phyloP scores from a whole-genome alignment of 495 filamentous ascomycete genomes.

The Podospora bellae-mahoneyi region DNA sequence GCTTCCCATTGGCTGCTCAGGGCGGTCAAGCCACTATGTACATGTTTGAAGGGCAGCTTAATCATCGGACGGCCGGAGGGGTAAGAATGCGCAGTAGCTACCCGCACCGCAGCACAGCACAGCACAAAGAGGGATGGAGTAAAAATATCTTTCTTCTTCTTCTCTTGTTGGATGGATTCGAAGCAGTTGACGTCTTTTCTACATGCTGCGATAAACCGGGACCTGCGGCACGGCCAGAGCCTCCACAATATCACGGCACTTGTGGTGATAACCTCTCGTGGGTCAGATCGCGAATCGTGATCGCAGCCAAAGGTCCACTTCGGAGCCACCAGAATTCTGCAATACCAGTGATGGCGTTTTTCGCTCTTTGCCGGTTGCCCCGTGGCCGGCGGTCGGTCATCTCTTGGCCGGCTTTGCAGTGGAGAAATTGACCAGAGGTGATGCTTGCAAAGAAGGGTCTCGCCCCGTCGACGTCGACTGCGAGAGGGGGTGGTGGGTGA shows the following conservation, averaged over 20 bases:
- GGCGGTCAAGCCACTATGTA: constrained; percentile 18
- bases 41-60: not conserved
- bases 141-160: constrained; percentile 33
- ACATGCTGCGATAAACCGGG: constrained; percentile 24
- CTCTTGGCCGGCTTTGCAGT: constrained; percentile 9
- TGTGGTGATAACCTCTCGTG: constrained; percentile 1
- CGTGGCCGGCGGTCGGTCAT: not conserved
- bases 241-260: constrained; percentile 27
- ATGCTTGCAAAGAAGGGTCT: constrained; percentile 8
- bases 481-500: not conserved
- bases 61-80: constrained; percentile 13
- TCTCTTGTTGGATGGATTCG: not conserved
- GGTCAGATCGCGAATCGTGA: not conserved
- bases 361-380: not conserved
- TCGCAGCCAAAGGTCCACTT: not conserved
- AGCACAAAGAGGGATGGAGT: constrained; percentile 23
- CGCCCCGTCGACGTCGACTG: not conserved
- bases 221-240: constrained; percentile 26
- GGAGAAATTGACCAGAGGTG: constrained; percentile 1
- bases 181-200: constrained; percentile 17
- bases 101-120: constrained; percentile 29
- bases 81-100: constrained; percentile 31
- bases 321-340: not conserved
- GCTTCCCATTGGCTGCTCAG: constrained; percentile 25
- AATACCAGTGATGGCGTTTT: not conserved